Base-by-base conservation (phyloP, 345 rosid species). In the Jatropha curcas region DNA sequence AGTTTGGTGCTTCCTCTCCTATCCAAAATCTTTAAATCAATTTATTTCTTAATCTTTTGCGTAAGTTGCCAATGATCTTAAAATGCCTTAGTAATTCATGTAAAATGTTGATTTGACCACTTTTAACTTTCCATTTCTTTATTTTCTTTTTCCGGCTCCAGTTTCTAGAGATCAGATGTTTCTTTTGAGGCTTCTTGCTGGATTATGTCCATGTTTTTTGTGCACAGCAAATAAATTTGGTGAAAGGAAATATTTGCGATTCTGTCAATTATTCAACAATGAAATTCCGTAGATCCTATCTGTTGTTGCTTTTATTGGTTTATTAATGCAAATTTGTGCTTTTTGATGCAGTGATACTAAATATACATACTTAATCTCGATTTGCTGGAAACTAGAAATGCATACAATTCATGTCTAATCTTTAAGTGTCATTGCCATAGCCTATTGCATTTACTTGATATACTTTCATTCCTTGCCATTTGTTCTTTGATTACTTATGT, bases 1-100 rank as follows among this genome's bases (percentile, higher is more conserved):
- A 89, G 99, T 87, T 71, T 65, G 62, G 30, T 70, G 27, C 28
- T 41, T 19, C 33, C 5, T 75, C 34, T 22, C 37, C 61, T 60
- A n/a, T 55, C 6, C 59, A 24, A 7, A 17, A 3, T 39, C 39
- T 39, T 41, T 34, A 14, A 14, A 12, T 30, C 12, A 11, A 20
- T 24, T 35, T n/a, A 60, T 12, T 9, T 7, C 0, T 60, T 8
- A 41, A 7, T 41, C 3, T 41, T 41, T 13, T 41, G n/a, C n/a
- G n/a, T n/a, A n/a, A n/a, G n/a, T n/a, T n/a, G n/a, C n/a, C n/a
- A n/a, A n/a, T n/a, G n/a, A n/a, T n/a, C n/a, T n/a, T n/a, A n/a
- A n/a, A n/a, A n/a, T n/a, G n/a, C n/a, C n/a, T n/a, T n/a, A n/a
- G n/a, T n/a, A n/a, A n/a, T n/a, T n/a, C n/a, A n/a, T n/a, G n/a